These are phyloP conservation scores for Nicotiana undulata DNA, from an alignment of 257 asterid genomes.

Conservation along the genomic window DNA sequence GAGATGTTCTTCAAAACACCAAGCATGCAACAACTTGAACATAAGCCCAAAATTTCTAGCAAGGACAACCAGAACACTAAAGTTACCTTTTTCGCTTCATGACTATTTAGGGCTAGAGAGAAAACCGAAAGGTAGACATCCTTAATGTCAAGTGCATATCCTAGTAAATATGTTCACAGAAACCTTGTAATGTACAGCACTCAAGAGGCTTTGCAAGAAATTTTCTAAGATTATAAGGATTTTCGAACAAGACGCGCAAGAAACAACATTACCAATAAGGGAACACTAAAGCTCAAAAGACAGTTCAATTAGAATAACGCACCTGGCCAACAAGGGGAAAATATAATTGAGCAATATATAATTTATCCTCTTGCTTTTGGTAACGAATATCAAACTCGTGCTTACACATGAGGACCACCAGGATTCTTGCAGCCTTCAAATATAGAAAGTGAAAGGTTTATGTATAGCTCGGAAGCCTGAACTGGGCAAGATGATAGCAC, in stretches of 20 bases:
- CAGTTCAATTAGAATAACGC: slow-evolving; percentile 3
- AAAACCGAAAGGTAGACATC: no score
- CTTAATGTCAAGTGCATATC: no score
- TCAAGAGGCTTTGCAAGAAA: neutral
- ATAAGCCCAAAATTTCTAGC: no score
- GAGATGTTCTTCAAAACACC: no score
- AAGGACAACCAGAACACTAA: no score
- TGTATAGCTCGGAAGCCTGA: slow-evolving; percentile 4
- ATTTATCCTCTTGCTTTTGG: slow-evolving; percentile 97
- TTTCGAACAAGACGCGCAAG: neutral
- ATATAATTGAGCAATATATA: slow-evolving; percentile 91
- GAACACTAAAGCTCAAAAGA: neutral
- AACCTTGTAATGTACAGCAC: neutral
- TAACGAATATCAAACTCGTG: slow-evolving; percentile 95
- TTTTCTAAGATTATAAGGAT: neutral
- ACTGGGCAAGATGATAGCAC: neutral
- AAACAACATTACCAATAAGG: neutral
- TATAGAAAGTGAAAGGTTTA: slow-evolving; percentile 15
- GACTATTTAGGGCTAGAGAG: no score
- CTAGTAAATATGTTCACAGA: neutral
- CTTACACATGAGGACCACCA: slow-evolving; percentile 93
- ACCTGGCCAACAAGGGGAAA: slow-evolving; percentile 99
- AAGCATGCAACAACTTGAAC: no score
- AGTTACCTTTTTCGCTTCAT: no score
- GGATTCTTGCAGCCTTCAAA: slow-evolving; percentile 82